These are phyloP conservation scores for Phytophthora kernoviae DNA, from an alignment of 352 stramenopile species.

Conservation along the genomic window DNA sequence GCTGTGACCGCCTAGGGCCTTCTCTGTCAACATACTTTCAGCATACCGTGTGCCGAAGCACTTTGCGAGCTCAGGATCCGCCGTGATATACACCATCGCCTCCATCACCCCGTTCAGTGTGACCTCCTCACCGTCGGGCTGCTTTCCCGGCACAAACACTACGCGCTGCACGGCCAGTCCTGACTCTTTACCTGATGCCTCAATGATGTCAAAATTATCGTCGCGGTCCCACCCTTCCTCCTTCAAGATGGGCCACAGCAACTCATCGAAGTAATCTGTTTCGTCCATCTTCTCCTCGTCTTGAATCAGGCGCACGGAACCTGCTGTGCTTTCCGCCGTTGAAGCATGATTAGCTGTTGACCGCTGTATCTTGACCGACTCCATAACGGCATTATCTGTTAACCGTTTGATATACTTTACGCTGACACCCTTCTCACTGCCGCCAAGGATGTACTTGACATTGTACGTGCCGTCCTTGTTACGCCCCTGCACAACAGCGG, in stretches of 20 bases:
- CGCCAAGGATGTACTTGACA: slow-evolving; percentile 86
- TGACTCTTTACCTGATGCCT: slow-evolving; percentile 43
- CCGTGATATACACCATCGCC: slow-evolving; percentile 63
- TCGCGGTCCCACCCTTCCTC: slow-evolving; percentile 75
- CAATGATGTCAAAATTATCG: slow-evolving; percentile 55
- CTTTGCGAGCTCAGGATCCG: slow-evolving; percentile 52
- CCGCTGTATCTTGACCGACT: slow-evolving; percentile 66
- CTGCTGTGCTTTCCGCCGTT: slow-evolving; percentile 12
- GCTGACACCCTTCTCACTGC: slow-evolving; percentile 70
- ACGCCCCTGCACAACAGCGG: slow-evolving; percentile 46
- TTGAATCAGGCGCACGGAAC: slow-evolving; percentile 30
- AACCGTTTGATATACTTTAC: slow-evolving; percentile 64
- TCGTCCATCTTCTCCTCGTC: slow-evolving; percentile 52
- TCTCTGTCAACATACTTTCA: slow-evolving; percentile 45
- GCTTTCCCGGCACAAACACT: slow-evolving; percentile 39
- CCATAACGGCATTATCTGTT: slow-evolving; percentile 77
- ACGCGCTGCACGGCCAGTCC: slow-evolving; percentile 45
- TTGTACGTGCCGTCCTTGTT: slow-evolving; percentile 80
- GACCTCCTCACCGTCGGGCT: slow-evolving; percentile 22
- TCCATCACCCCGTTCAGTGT: slow-evolving; percentile 57
- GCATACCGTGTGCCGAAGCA: slow-evolving; percentile 77
- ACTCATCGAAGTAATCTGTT: slow-evolving; percentile 78
- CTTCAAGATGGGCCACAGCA: slow-evolving; percentile 79
- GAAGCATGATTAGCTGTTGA: slow-evolving; percentile 26
- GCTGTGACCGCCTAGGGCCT: slow-evolving; percentile 38